Evolutionary conservation across 1,139 yeast genomes (phyloP), one percentile per base, ranked within the genome.

Genomic region (Candida tropicalis): DNA sequence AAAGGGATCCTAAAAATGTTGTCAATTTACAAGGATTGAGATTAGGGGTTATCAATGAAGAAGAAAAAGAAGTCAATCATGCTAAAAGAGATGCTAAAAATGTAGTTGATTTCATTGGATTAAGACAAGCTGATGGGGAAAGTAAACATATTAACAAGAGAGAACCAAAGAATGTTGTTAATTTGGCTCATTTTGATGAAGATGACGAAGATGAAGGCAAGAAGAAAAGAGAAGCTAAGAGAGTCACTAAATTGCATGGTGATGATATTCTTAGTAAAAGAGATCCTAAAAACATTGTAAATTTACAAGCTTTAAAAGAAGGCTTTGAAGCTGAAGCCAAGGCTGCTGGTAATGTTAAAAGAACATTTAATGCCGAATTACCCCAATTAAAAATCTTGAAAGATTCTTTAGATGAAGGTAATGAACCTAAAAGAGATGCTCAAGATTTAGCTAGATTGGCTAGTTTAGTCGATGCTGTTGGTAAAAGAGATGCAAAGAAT

Each of bases 401-500:
- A 17, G 28, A 26, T 4, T 42, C 23, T 8, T 38, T 31, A 8
- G 26, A 31, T 11, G 43, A 35, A 23, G 40, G 40, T 11, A 13
- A 16, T 29, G 25, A 22, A 11, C 40, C 44, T 17, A 54, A 57
- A 45, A 53, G 63, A 38, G 60, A 56, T 5, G 55, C 53, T 5
- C 59, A 57, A 49, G 54, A 55, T 26, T 57, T 60, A 9, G 36
- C 51, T 28, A 46, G 54, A 38, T 50, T 61, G 37, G 38, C 40
- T 33, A 35, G 26, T 25, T 38, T 44, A 36, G 42, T 37, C 12
- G 27, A 23, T 4, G 41, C 20, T 4, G 34, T 31, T 7, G 38
- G 22, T 3, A 50, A 55, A 32, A 46, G 58, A 32, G 55, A 54
- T 2, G 57, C 62, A 3, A 63, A 62, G 44, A 61, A 63, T 41